Percentiles rank a stretch among this genome's conserved stretches.
phyloP scores from a whole-genome alignment of 257 asterid species.

The Hygrophila difformis region DNA sequence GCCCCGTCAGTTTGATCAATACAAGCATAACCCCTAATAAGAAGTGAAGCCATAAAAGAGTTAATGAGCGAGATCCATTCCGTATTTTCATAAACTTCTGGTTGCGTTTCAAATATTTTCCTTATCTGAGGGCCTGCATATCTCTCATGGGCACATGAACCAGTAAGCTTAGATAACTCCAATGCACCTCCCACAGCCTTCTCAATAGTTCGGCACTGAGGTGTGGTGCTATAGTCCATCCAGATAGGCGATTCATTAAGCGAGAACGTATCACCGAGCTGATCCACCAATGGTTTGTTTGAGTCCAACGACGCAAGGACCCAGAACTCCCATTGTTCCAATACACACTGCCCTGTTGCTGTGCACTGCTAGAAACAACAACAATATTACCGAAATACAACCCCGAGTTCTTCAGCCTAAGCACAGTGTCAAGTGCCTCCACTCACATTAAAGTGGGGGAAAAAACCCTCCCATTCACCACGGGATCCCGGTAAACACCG shows the following conservation, averaged over 20 bases:
- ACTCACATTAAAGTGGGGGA: constrained; percentile 96
- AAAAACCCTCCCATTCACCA: constrained; percentile 64
- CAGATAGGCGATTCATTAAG: constrained; percentile 80
- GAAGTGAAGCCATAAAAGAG: constrained; percentile 92
- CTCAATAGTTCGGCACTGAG: constrained; percentile 75
- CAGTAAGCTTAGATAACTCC: constrained; percentile 78
- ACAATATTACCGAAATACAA: constrained; percentile 54
- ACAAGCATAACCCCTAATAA: constrained; percentile 64
- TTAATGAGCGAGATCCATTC: constrained; percentile 87
- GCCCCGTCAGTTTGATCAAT: constrained; percentile 98
- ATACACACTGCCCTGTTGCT: constrained; percentile 95
- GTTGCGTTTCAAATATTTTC: constrained; percentile 56
- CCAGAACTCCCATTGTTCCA: constrained; percentile 72
- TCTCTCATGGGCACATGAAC: constrained; percentile 85
- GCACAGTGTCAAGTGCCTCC: constrained; percentile 76
- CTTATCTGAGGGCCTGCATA: constrained; percentile 90
- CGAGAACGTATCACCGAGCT: constrained; percentile 62
- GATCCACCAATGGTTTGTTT: constrained; percentile 38
- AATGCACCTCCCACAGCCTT: constrained; percentile 77
- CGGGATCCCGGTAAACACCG: constrained; percentile 67
- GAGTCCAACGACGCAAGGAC: constrained; percentile 51
- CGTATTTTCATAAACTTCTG: constrained; percentile 54
- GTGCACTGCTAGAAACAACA: constrained; percentile 94
- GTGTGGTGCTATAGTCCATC: constrained; percentile 91
- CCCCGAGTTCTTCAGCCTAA: constrained; percentile 51